Percentiles rank a stretch among this genome's conserved stretches.
phyloP scores from a whole-genome alignment of 2,329 filamentous ascomycete genomes.

The Talaromyces sp. region DNA sequence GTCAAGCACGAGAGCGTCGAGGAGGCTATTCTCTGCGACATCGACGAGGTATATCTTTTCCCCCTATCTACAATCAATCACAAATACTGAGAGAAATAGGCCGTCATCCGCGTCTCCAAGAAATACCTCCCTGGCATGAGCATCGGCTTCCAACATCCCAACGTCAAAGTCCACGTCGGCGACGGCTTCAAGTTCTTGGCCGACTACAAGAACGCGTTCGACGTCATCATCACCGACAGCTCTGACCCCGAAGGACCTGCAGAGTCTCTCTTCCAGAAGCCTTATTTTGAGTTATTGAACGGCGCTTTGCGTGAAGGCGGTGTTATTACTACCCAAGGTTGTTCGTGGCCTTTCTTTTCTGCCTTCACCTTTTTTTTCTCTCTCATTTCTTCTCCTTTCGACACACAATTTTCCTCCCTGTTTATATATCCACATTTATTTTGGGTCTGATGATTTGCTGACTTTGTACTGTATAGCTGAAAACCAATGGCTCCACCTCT shows the following conservation, averaged over 20 bases:
- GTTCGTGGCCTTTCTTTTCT: slow-evolving; percentile 74
- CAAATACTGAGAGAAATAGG: slow-evolving; percentile 45
- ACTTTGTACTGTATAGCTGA: slow-evolving; percentile 60
- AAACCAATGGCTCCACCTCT: slow-evolving; percentile 98
- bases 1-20: slow-evolving; percentile 98
- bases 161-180: slow-evolving; percentile 86
- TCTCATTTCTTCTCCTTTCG: slow-evolving; percentile 16
- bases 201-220: slow-evolving; percentile 95
- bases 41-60: slow-evolving; percentile 68
- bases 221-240: slow-evolving; percentile 99
- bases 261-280: slow-evolving; percentile 95
- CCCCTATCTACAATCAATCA: neutral
- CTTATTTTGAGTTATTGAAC: slow-evolving; percentile 92
- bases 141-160: slow-evolving; percentile 88
- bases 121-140: slow-evolving; percentile 94
- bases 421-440: neutral
- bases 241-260: slow-evolving; percentile 96
- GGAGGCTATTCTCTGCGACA: slow-evolving; percentile 95
- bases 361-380: slow-evolving; percentile 15
- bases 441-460: neutral
- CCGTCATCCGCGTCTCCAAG: slow-evolving; percentile 97
- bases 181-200: slow-evolving; percentile 99
- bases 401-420: neutral
- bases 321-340: slow-evolving; percentile 99
- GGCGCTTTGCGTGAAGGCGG: slow-evolving; percentile 89